Evolutionary conservation across 2,329 filamentous ascomycete genomes (phyloP).

Genomic region (Aureobasidium sp.): DNA sequence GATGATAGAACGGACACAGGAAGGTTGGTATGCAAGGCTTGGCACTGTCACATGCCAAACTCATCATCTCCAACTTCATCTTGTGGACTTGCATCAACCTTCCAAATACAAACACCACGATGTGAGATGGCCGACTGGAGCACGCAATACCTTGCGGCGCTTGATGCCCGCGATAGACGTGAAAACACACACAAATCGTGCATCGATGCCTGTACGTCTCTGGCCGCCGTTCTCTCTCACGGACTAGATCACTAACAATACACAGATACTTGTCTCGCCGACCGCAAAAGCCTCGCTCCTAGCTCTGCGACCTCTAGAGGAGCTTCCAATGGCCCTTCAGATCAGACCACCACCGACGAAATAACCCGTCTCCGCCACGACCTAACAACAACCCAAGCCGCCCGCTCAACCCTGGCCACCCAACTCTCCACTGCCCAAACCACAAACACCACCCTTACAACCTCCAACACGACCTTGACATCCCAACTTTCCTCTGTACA

Average conservation of each 20-base stretch:
- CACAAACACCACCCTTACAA: constrained; percentile 50
- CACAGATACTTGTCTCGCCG: constrained; percentile 51
- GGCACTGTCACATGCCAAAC: constrained; percentile 12
- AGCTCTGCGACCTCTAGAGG: constrained; percentile 28
- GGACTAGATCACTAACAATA: constrained; percentile 22
- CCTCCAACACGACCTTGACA: constrained; percentile 80
- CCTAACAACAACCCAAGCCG: constrained; percentile 55
- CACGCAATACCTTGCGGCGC: constrained; percentile 80
- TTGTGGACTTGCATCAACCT: too few species aligned
- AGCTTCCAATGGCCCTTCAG: constrained; percentile 20
- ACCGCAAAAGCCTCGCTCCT: constrained; percentile 40
- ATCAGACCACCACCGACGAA: constrained; percentile 23
- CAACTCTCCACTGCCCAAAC: constrained; percentile 52
- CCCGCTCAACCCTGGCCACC: constrained; percentile 24
- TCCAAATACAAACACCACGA: not conserved
- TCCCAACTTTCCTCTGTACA: constrained; percentile 74
- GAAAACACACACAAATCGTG: constrained; percentile 73
- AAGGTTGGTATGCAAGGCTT: not conserved
- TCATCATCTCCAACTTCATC: too few species aligned
- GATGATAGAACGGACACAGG: not conserved
- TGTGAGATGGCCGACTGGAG: constrained; percentile 73
- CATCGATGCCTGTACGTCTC: constrained; percentile 78
- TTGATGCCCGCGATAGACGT: constrained; percentile 76
- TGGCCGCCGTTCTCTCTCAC: constrained; percentile 25
- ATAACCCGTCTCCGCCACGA: constrained; percentile 48